A percentile compares a stretch with the other conserved stretches of the same genome.
phyloP scores from a whole-genome alignment of 345 rosid species.

The Excoecaria agallocha region DNA sequence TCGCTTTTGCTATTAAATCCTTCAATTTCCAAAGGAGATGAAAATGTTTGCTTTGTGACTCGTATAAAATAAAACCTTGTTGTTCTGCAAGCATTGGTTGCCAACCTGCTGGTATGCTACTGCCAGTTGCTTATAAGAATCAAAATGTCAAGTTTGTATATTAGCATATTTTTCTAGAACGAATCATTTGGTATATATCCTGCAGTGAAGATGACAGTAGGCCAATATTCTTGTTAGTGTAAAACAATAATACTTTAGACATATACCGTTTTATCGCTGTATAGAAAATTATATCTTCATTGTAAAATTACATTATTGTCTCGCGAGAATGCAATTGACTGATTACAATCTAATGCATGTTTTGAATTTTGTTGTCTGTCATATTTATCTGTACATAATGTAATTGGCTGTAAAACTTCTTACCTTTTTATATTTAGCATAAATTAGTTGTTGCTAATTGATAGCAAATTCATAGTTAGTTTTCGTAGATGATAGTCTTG shows the following conservation, averaged over 20 bases:
- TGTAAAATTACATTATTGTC: background rate
- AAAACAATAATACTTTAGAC: constrained; percentile 5
- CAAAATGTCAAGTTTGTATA: background rate
- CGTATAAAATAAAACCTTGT: background rate
- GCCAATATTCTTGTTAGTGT: constrained; percentile 9
- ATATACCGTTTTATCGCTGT: background rate
- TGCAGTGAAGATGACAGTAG: background rate
- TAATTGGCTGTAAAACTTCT: too few relatives aligned
- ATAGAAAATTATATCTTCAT: background rate
- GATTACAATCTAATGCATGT: too few relatives aligned
- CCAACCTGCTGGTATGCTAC: too few relatives aligned
- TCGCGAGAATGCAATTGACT: too few relatives aligned
- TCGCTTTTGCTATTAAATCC: constrained; percentile 78
- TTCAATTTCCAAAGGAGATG: constrained; percentile 93
- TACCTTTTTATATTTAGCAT: too few relatives aligned
- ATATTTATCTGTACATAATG: too few relatives aligned
- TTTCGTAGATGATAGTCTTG: too few relatives aligned
- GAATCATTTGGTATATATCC: background rate
- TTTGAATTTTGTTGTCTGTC: too few relatives aligned
- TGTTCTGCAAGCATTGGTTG: background rate
- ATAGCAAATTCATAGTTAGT: too few relatives aligned
- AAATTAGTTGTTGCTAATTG: too few relatives aligned
- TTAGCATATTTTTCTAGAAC: background rate
- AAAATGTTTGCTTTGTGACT: constrained; percentile 4
- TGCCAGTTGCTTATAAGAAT: background rate